Evolutionary conservation across 2,329 filamentous ascomycete genomes (phyloP).

Genomic region (Colletotrichum magnum): DNA sequence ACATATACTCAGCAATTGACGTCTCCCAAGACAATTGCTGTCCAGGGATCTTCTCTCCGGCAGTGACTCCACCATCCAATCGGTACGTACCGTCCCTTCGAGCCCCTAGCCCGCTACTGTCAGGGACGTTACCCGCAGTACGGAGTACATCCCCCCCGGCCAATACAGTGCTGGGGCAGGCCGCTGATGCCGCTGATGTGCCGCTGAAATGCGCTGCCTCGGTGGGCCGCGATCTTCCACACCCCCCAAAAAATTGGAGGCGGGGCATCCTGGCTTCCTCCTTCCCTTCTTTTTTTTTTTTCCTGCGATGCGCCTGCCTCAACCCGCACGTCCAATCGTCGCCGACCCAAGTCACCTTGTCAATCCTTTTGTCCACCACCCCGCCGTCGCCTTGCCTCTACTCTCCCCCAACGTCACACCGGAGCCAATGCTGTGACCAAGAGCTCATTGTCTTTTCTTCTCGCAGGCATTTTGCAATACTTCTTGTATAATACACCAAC

Average conservation of each 20-base stretch:
- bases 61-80: too few relatives aligned
- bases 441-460: background rate
- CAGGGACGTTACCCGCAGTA: too few relatives aligned
- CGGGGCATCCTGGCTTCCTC: slow-evolving; percentile 19
- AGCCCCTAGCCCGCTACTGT: too few relatives aligned
- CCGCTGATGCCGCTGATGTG: slow-evolving; percentile 13
- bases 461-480: slow-evolving; percentile 8
- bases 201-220: background rate
- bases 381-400: background rate
- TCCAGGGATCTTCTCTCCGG: too few relatives aligned
- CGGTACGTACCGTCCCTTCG: too few relatives aligned
- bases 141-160: too few relatives aligned
- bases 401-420: background rate
- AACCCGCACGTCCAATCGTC: slow-evolving; percentile 38
- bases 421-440: slow-evolving; percentile 16
- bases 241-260: slow-evolving; percentile 9
- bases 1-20: too few relatives aligned
- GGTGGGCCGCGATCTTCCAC: background rate
- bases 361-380: background rate
- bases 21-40: too few relatives aligned
- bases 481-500: background rate
- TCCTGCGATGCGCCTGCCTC: slow-evolving; percentile 27
- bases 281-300: slow-evolving; percentile 15
- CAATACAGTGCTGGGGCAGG: too few relatives aligned
- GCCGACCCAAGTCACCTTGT: slow-evolving; percentile 39